Base-by-base conservation (phyloP, 371 early-diverging fungal genomes). In the Mucor indicus region DNA sequence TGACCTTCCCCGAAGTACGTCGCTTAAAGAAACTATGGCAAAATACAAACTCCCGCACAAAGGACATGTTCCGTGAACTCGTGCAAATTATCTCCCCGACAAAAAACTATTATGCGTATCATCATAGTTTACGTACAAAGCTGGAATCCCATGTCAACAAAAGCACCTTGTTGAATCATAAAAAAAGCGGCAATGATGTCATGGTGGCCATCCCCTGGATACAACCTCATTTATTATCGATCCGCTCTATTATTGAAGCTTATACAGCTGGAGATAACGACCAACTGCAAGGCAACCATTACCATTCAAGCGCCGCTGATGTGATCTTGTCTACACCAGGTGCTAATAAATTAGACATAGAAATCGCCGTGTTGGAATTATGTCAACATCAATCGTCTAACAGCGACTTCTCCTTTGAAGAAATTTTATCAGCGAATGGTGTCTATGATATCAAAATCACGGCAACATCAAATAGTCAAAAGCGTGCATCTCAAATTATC, bases 181-280 rank as follows among this genome's bases (percentile, higher is more conserved):
- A n/a, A n/a, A n/a, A n/a, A n/a, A 13, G 57, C 40, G 39, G 77
- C n/a, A 41, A 42, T 1, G 52, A 57, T 17, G 63, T 62, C 71
- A 60, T 77, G 57, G 64, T 80, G 10, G 80, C 71, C 5, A 64
- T 87, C 21, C 88, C 88, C 6, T 84, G 84, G 83, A 76, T 86
- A 38, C 68, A 79, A 41, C 80, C 84, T 13, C 81, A 81, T 52
- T 56, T 81, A 29, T 55, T 67, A 15, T 67, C 79, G 9, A 74
- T 87, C 30, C 76, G 72, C 15, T 65, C 75, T n/a, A 79, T 85
- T 24, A 67, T 72, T 21, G 69, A 67, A 15, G 73, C 76, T 6
- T 87, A 87, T 44, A 66, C 79, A 3, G 81, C 85, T 1, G 83
- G 81, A n/a, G 75, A 79, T 29, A 60, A 65, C 13, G 61, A 60